Conservation (phyloP, 495 filamentous ascomycete genomes). For the Elasticomyces elasticus region DNA sequence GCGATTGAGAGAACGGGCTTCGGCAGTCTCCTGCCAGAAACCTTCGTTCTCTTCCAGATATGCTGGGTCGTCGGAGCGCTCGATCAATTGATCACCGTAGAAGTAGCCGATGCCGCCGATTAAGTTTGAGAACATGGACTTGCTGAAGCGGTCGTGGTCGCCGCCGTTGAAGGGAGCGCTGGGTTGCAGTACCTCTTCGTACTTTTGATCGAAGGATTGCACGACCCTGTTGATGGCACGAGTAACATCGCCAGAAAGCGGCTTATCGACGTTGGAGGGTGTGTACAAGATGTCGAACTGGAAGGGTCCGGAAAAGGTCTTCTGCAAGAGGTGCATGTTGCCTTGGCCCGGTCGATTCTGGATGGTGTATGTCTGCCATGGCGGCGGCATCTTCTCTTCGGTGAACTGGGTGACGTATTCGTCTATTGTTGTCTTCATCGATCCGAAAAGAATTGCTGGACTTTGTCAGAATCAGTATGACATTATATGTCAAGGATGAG, state of each 20-base stretch:
- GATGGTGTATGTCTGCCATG: slow-evolving; percentile 77
- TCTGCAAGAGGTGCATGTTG: slow-evolving; percentile 85
- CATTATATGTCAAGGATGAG: background rate
- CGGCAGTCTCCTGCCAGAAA: slow-evolving; percentile 87
- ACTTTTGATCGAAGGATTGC: slow-evolving; percentile 61
- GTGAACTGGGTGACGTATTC: slow-evolving; percentile 56
- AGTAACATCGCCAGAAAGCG: slow-evolving; percentile 59
- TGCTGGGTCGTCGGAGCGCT: slow-evolving; percentile 79
- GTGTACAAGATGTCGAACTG: slow-evolving; percentile 91
- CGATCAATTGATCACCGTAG: slow-evolving; percentile 73
- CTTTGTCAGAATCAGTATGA: slow-evolving; percentile 22
- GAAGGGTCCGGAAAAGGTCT: slow-evolving; percentile 81
- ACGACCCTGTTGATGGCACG: slow-evolving; percentile 55
- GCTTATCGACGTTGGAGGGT: slow-evolving; percentile 55
- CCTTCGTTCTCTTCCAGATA: slow-evolving; percentile 96
- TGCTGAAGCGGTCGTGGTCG: slow-evolving; percentile 70
- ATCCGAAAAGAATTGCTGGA: slow-evolving; percentile 55
- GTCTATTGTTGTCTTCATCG: slow-evolving; percentile 70
- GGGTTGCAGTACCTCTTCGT: slow-evolving; percentile 60
- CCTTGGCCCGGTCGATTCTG: slow-evolving; percentile 56
- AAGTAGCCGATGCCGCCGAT: slow-evolving; percentile 95
- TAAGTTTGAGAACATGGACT: slow-evolving; percentile 87
- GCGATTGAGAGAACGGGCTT: slow-evolving; percentile 55
- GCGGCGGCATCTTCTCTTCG: slow-evolving; percentile 64
- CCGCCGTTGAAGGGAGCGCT: slow-evolving; percentile 63